phyloP scores from a whole-genome alignment of 1,284 basidiomycete genomes.

The Ceratobasidium sp. region DNA sequence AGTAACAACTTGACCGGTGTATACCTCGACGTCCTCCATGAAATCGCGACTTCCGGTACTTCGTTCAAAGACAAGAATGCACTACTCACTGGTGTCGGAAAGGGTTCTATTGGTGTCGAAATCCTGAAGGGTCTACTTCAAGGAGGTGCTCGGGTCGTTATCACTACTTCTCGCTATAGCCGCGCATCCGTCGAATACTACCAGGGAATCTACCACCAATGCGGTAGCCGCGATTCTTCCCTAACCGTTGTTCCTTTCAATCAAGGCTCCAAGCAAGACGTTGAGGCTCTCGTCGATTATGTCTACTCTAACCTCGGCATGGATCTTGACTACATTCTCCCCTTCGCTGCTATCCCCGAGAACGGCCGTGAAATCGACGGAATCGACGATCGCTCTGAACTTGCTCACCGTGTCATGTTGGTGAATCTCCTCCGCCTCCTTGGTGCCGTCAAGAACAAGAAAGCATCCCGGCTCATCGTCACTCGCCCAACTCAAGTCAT shows the following conservation, averaged over 20 bases:
- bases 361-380: conserved; percentile 98
- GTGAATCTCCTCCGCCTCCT: conserved; percentile 93
- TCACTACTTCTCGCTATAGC: conserved; percentile 95
- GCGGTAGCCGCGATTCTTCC: conserved; percentile 91
- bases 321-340: conserved; percentile 97
- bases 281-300: conserved; percentile 96
- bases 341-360: conserved; percentile 97
- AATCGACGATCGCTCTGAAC: conserved; percentile 95
- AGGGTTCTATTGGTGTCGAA: conserved; percentile 96
- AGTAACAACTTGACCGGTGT: conserved; percentile 94
- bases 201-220: conserved; percentile 95
- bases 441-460: conserved; percentile 96
- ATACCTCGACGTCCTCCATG: conserved; percentile 94
- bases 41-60: conserved; percentile 96
- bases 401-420: conserved; percentile 97
- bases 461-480: conserved; percentile 93
- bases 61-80: conserved; percentile 99
- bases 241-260: conserved; percentile 99
- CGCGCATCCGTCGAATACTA: conserved; percentile 97
- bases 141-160: conserved; percentile 93
- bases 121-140: conserved; percentile 95
- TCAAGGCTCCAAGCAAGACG: conserved; percentile 96
- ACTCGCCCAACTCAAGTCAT: conserved; percentile 98
- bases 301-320: conserved; percentile 93
- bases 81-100: conserved; percentile 94